Evolutionary conservation across 768 basidiomycete genomes (phyloP).

Genomic region (Pulveroboletus ravenelii): DNA sequence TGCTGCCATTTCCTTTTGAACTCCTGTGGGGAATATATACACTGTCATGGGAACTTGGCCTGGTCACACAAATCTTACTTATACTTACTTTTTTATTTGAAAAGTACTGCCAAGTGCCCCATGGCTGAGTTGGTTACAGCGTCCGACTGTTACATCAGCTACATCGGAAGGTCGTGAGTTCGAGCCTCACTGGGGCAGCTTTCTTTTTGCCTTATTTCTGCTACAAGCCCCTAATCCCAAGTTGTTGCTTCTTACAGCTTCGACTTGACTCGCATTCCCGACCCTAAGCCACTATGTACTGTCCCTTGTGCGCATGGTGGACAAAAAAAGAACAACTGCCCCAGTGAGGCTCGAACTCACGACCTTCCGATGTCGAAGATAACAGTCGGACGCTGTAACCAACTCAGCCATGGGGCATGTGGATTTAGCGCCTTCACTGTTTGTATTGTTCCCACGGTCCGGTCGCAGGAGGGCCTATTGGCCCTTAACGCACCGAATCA

Average conservation of each 20-base stretch:
- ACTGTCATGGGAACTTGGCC: no score
- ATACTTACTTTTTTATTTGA: not conserved
- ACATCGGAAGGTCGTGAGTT: slow-evolving; percentile 67
- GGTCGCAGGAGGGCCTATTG: no score
- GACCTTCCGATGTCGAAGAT: slow-evolving; percentile 56
- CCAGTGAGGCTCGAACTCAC: slow-evolving; percentile 67
- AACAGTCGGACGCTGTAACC: slow-evolving; percentile 79
- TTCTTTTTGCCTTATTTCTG: not conserved
- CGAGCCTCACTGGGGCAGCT: slow-evolving; percentile 60
- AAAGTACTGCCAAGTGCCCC: slow-evolving; percentile 40
- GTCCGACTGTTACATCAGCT: slow-evolving; percentile 58
- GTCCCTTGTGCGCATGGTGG: not conserved
- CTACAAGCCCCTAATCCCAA: no score
- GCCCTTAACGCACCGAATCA: no score
- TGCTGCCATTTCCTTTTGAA: no score
- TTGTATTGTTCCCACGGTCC: no score
- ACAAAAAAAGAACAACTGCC: slow-evolving; percentile 31
- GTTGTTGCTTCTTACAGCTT: no score
- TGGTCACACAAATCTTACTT: no score
- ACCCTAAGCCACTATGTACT: not conserved
- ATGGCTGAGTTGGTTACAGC: slow-evolving; percentile 77
- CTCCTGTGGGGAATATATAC: no score
- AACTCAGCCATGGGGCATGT: slow-evolving; percentile 70
- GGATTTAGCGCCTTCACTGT: not conserved
- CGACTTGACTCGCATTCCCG: no score